phyloP scores from a whole-genome alignment of 306 rosid species.

The Lathyrus tuberosus region DNA sequence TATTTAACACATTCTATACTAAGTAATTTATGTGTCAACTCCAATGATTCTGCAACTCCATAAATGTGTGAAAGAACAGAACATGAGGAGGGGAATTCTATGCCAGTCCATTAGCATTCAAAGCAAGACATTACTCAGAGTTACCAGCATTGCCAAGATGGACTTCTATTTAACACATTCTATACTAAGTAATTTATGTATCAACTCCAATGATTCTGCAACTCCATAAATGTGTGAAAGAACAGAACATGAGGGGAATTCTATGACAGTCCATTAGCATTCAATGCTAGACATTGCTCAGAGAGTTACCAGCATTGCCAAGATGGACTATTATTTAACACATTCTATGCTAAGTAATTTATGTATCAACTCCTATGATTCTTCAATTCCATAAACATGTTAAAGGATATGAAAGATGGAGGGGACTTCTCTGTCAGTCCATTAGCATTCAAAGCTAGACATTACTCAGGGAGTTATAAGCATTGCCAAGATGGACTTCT shows the following conservation, averaged over 20 bases:
- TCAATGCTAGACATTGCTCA: slow-evolving; percentile 56
- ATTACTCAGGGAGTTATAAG: slow-evolving; percentile 34
- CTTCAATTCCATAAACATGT: slow-evolving; percentile 39
- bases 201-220: slow-evolving; percentile 53
- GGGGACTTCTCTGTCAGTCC: slow-evolving; percentile 45
- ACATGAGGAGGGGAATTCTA: background rate
- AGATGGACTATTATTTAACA: slow-evolving; percentile 55
- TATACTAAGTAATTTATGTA: background rate
- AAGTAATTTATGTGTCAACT: slow-evolving; percentile 43
- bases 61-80: slow-evolving; percentile 17
- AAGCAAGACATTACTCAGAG: background rate
- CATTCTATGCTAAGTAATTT: background rate
- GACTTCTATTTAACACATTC: slow-evolving; percentile 39
- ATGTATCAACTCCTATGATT: slow-evolving; percentile 55
- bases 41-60: slow-evolving; percentile 49
- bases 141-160: slow-evolving; percentile 72
- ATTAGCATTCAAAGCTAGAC: slow-evolving; percentile 70
- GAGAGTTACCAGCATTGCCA: slow-evolving; percentile 68
- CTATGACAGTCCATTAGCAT: slow-evolving; percentile 63
- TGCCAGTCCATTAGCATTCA: too few relatives aligned
- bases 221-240: slow-evolving; percentile 37
- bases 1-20: background rate
- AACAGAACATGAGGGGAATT: slow-evolving; percentile 53
- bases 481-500: slow-evolving; percentile 51
- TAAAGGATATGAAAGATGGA: slow-evolving; percentile 49